phyloP scores from a whole-genome alignment of 2,329 filamentous ascomycete species.

The Ophiognomonia clavigignenti-juglandacearum region DNA sequence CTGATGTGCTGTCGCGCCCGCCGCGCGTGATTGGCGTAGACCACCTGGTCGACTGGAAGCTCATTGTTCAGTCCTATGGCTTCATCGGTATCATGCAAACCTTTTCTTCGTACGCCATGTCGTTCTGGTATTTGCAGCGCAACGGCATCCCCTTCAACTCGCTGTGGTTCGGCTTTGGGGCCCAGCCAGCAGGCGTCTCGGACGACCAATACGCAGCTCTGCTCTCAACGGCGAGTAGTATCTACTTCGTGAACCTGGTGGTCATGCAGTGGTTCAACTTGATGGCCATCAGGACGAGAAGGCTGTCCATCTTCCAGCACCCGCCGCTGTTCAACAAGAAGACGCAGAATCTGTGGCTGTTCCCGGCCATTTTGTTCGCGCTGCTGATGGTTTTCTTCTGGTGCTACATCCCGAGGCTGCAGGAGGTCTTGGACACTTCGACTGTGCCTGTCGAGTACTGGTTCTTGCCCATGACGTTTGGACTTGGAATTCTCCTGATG shows the following conservation, averaged over 20 bases:
- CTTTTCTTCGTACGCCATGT: conserved; percentile 56
- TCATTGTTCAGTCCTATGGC: conserved; percentile 69
- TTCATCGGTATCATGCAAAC: conserved; percentile 64
- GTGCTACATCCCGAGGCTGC: conserved; percentile 63
- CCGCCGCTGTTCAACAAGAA: conserved; percentile 60
- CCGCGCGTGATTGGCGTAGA: conserved; percentile 66
- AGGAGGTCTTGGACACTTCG: conserved; percentile 55
- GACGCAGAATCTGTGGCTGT: conserved; percentile 64
- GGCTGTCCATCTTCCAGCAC: conserved; percentile 66
- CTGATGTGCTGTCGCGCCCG: conserved; percentile 65
- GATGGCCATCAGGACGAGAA: conserved; percentile 61
- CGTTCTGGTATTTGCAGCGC: conserved; percentile 60
- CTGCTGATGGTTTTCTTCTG: conserved; percentile 66
- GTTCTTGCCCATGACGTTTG: conserved; percentile 72
- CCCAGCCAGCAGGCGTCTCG: conserved; percentile 43
- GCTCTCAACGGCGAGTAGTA: conserved; percentile 62
- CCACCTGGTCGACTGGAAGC: conserved; percentile 66
- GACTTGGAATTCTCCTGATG: conserved; percentile 55
- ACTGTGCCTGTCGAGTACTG: conserved; percentile 67
- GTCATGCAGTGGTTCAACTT: conserved; percentile 81
- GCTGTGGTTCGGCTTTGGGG: conserved; percentile 65
- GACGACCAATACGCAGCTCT: conserved; percentile 49
- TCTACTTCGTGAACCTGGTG: conserved; percentile 77
- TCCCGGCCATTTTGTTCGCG: conserved; percentile 66
- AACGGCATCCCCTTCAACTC: conserved; percentile 59